Percentiles rank a stretch among this genome's conserved stretches.
phyloP scores from a whole-genome alignment of 2,329 filamentous ascomycete species.

The Cordyceps tenuipes region DNA sequence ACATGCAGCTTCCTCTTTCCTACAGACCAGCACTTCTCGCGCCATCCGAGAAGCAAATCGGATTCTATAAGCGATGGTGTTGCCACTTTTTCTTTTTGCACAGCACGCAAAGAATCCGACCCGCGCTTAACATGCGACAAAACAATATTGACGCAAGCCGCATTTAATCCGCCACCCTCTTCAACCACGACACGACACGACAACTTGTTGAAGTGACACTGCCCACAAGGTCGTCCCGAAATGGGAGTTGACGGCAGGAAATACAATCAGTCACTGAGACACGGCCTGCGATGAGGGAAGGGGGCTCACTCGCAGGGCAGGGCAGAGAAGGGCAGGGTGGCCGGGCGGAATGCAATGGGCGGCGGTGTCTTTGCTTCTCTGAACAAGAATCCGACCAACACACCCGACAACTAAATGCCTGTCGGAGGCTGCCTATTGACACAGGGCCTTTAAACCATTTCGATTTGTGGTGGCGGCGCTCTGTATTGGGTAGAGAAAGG shows the following conservation, averaged over 20 bases:
- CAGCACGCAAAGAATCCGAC: no score
- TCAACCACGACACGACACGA: not conserved
- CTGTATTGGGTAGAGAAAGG: not conserved
- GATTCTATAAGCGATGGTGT: conserved; percentile 19
- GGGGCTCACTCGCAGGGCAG: no score
- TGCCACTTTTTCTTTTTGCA: not conserved
- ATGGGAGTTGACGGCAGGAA: not conserved
- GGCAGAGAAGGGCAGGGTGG: no score
- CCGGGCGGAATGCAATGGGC: no score
- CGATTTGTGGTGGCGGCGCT: not conserved
- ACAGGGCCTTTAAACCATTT: conserved; percentile 1
- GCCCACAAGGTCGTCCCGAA: not conserved
- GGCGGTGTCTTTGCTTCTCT: not conserved
- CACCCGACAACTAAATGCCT: not conserved
- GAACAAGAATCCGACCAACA: not conserved
- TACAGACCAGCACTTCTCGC: conserved; percentile 33
- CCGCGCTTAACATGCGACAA: not conserved
- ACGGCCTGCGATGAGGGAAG: no score
- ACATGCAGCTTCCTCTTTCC: conserved; percentile 33
- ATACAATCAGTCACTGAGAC: not conserved
- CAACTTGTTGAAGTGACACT: not conserved
- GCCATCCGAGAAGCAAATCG: conserved; percentile 30
- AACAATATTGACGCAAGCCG: no score
- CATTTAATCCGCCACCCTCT: not conserved
- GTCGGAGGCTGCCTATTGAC: not conserved